A percentile compares a stretch with the other conserved stretches of the same genome.
phyloP scores from a whole-genome alignment of 108 stramenopile species.

The Cyclostephanos tholiformis region DNA sequence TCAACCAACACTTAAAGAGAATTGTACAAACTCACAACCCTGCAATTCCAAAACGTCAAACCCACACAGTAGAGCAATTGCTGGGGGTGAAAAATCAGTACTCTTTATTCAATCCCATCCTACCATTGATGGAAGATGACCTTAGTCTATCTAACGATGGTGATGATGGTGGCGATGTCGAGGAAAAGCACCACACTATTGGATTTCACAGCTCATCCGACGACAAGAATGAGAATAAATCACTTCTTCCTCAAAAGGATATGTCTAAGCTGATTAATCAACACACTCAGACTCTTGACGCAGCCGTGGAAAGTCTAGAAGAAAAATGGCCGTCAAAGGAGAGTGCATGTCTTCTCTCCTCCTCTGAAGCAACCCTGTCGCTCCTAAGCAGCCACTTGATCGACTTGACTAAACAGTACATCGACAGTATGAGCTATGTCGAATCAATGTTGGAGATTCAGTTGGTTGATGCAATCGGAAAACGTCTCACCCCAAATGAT shows the following conservation, averaged over 20 bases:
- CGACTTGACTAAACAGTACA: slow-evolving; percentile 21
- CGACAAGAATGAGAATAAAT: slow-evolving; percentile 17
- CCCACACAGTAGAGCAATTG: slow-evolving; percentile 4
- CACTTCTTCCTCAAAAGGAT: slow-evolving; percentile 19
- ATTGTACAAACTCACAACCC: slow-evolving; percentile 35
- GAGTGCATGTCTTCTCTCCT: slow-evolving; percentile 14
- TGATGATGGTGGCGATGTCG: neutral
- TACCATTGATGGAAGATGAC: slow-evolving; percentile 59
- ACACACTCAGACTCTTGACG: slow-evolving; percentile 32
- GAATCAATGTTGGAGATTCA: slow-evolving; percentile 68
- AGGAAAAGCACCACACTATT: slow-evolving; percentile 3
- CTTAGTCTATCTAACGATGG: neutral
- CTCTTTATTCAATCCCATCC: slow-evolving; percentile 62
- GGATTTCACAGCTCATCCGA: neutral
- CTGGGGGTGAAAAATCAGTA: slow-evolving; percentile 7
- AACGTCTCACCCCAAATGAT: slow-evolving; percentile 57
- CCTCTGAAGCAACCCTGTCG: slow-evolving; percentile 14
- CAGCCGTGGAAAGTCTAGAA: slow-evolving; percentile 12
- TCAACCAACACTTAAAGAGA: neutral
- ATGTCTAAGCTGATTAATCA: slow-evolving; percentile 40
- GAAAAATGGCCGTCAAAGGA: slow-evolving; percentile 8
- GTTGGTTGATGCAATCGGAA: slow-evolving; percentile 73
- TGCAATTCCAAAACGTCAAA: slow-evolving; percentile 20
- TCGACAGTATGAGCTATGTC: slow-evolving; percentile 45
- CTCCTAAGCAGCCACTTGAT: slow-evolving; percentile 20